Percentiles rank a stretch among this genome's conserved stretches.
Evolutionary conservation across 371 early-diverging fungal genomes (phyloP).

Genomic region (Mortierella sp.): DNA sequence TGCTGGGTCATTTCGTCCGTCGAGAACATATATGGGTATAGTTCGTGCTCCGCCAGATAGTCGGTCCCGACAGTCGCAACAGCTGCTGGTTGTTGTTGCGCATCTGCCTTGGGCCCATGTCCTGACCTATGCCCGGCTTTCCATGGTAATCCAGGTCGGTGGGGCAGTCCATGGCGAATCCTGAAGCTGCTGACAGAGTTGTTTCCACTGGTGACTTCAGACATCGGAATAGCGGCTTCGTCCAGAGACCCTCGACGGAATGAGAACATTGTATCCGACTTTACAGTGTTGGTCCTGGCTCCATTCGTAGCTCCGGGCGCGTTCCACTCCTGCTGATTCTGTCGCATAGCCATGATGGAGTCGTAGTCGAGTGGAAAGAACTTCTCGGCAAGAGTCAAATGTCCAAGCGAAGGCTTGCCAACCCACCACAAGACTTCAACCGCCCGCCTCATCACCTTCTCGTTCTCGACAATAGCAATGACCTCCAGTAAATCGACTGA

Average conservation of each 20-base stretch:
- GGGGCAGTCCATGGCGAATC: conserved; percentile 16
- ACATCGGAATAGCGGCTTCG: conserved; percentile 23
- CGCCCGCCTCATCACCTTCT: conserved; percentile 37
- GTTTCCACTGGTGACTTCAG: conserved; percentile 18
- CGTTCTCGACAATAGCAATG: conserved; percentile 61
- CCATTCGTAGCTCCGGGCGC: neutral
- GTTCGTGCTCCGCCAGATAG: conserved; percentile 48
- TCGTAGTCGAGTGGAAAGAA: conserved; percentile 59
- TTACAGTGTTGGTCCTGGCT: conserved; percentile 4
- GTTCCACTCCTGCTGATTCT: conserved; percentile 10
- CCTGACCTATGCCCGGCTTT: conserved; percentile 7
- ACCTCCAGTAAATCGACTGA: conserved; percentile 67
- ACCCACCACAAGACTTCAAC: conserved; percentile 51
- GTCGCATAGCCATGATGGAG: conserved; percentile 31
- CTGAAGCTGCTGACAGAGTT: conserved; percentile 12
- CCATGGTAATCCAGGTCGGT: conserved; percentile 30
- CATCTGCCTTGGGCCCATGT: neutral
- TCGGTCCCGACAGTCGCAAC: conserved; percentile 15
- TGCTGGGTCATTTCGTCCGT: conserved; percentile 13
- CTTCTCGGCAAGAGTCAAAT: conserved; percentile 63
- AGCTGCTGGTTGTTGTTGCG: conserved; percentile 4
- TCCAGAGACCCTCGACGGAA: conserved; percentile 51
- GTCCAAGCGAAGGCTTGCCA: conserved; percentile 63
- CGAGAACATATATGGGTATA: conserved; percentile 52
- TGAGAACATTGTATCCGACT: conserved; percentile 25